Evolutionary conservation across 371 early-diverging fungal species (phyloP).

Genomic region (Mucor sp.): DNA sequence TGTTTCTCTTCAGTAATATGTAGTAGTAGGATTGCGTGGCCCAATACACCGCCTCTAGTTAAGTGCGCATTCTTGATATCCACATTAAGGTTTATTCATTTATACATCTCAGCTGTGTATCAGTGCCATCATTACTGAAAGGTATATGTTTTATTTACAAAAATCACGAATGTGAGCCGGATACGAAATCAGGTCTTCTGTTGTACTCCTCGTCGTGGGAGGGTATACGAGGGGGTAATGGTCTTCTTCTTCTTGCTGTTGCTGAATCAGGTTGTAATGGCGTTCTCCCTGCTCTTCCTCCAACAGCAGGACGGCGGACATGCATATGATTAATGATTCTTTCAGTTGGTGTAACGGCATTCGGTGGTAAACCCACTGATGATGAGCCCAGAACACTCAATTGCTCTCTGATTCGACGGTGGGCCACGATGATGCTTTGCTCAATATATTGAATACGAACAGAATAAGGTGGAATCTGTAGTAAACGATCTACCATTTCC

Average conservation of each 20-base stretch:
- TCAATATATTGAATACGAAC: constrained; percentile 32
- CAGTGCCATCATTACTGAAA: background rate
- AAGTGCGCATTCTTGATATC: background rate
- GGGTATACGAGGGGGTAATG: background rate
- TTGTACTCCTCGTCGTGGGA: background rate
- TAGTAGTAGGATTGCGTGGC: background rate
- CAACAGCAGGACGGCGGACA: background rate
- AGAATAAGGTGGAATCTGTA: constrained; percentile 39
- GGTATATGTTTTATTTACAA: constrained; percentile 3
- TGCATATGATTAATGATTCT: background rate
- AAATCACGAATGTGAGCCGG: background rate
- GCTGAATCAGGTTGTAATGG: too few relatives aligned
- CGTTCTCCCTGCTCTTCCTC: background rate
- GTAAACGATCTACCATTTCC: constrained; percentile 30
- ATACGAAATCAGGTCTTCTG: background rate
- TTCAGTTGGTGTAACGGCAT: constrained; percentile 2
- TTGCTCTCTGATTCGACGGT: constrained; percentile 41
- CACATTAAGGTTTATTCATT: background rate
- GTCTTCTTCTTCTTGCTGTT: background rate
- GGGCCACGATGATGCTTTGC: constrained; percentile 31
- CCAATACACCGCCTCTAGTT: too few relatives aligned
- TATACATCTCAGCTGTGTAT: background rate
- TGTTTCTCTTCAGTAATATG: background rate
- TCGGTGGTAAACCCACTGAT: background rate
- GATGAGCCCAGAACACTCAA: constrained; percentile 21